These are phyloP conservation scores for Colletotrichum chlorophyti DNA, from an alignment of 2,329 filamentous ascomycete species.

Conservation along the genomic window DNA sequence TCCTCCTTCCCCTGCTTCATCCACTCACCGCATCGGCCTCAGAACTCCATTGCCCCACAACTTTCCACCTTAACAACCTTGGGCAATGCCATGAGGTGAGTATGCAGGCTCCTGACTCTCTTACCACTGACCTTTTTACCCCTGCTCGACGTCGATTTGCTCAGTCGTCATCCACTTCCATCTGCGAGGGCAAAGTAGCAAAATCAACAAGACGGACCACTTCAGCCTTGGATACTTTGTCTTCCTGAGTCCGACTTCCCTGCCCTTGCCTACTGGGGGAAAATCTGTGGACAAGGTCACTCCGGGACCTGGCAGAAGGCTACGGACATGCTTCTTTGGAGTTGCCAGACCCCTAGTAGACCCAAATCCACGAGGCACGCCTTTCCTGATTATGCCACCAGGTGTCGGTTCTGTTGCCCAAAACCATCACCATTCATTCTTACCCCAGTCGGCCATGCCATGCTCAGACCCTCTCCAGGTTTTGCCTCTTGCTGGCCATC, in stretches of 20 bases:
- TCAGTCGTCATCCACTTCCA: not conserved
- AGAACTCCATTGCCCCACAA: constrained; percentile 7
- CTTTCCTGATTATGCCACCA: constrained; percentile 11
- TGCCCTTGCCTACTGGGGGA: not conserved
- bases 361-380: not conserved
- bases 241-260: too few species aligned
- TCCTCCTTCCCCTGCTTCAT: not conserved
- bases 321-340: constrained; percentile 6
- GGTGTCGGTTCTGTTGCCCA: constrained; percentile 9
- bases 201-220: not conserved
- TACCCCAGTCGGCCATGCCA: constrained; percentile 2
- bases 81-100: too few species aligned
- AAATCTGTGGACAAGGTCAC: constrained; percentile 6
- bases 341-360: not conserved
- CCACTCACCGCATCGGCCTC: not conserved
- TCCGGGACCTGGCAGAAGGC: not conserved
- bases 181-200: constrained; percentile 2
- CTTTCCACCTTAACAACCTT: not conserved
- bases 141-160: constrained; percentile 3
- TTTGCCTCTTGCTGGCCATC: not conserved
- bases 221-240: too few species aligned
- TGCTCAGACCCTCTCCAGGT: constrained; percentile 17
- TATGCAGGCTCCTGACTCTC: too few species aligned
- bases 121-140: not conserved
- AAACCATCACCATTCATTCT: constrained; percentile 1